Evolutionary conservation across 441 rosid genomes (phyloP), one percentile per base, ranked within the genome.

Genomic region (Codiaeum variegatum): DNA sequence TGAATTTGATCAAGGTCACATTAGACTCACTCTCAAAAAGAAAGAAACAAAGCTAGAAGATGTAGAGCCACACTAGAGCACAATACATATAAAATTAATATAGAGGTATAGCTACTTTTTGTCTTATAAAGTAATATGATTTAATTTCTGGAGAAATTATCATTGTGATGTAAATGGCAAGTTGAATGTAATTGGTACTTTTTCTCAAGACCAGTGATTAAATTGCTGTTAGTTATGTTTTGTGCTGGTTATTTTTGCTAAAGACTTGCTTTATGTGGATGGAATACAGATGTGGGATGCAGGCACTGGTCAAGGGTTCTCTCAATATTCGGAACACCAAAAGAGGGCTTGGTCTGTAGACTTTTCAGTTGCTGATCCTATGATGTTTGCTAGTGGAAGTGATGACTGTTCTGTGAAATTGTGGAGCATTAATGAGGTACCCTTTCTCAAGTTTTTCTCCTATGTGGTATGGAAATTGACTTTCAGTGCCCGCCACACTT

Each of bases 331-430:
- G 1, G 96, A 88, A 82, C 96, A 92, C 81, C 86, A 83, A 63
- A 92, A 83, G 80, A 78, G 97, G 82, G 91, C 95, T 13, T 90
- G 97, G 96, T 92, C 97, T 64, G 91, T 92, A 67, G 92, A 90
- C 83, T 92, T 92, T 79, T 92, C 91, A 40, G 83, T 78, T 38
- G 77, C 83, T 49, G 89, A 85, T 79, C 96, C 96, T 7, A 86
- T 87, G 71, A 87, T 79, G 81, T 85, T 92, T 67, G 97, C 87
- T 71, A 89, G 96, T 71, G 97, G 97, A 80, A 92, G 96, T 78
- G 96, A 92, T 75, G 97, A 92, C 61, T 90, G 93, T 77, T 85
- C 90, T 28, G 94, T 92, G 73, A 90, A 90, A 80, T 83, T 92
- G 52, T 92, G 97, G 96, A 92, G 84, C 79, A 78, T 92, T 74